Percentiles rank a stretch among this genome's conserved stretches.
Conservation (phyloP, 139 green algal genomes). For the Micromonas commoda region DNA sequence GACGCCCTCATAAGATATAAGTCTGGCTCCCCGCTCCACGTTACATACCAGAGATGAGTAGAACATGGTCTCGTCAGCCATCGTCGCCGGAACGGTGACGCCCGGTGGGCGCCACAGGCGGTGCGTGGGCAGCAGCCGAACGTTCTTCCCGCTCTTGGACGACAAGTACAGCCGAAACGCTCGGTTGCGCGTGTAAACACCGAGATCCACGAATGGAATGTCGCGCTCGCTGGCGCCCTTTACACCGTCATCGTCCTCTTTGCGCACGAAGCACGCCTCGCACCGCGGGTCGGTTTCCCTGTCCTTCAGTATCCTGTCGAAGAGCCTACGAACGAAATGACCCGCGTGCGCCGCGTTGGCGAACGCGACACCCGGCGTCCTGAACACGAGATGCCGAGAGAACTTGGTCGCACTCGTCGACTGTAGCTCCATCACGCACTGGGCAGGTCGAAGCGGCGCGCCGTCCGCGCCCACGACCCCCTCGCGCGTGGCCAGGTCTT, state of each 20-base stretch:
- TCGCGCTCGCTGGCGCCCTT: not conserved
- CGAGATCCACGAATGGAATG: slow-evolving; percentile 30
- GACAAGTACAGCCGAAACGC: slow-evolving; percentile 33
- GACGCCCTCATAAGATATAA: slow-evolving; percentile 6
- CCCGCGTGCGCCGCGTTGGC: slow-evolving; percentile 17
- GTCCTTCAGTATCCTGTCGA: not conserved
- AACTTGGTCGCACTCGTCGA: slow-evolving; percentile 33
- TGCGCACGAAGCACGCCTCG: not conserved
- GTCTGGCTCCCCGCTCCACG: not conserved
- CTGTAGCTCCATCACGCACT: slow-evolving; percentile 33
- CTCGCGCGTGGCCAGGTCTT: no score
- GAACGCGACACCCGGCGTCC: slow-evolving; percentile 18
- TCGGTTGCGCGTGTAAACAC: slow-evolving; percentile 40
- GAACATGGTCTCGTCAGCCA: not conserved
- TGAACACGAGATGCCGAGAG: slow-evolving; percentile 32
- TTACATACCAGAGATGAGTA: not conserved
- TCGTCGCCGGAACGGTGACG: not conserved
- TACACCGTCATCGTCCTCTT: not conserved
- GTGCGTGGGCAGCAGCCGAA: slow-evolving; percentile 9
- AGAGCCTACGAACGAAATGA: slow-evolving; percentile 23
- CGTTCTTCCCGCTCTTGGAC: slow-evolving; percentile 30
- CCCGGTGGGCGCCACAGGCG: not conserved
- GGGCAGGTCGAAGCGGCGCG: not conserved
- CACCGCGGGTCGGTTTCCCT: not conserved
- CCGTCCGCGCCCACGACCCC: not conserved